Percentiles rank a stretch among this genome's conserved stretches.
phyloP scores from a whole-genome alignment of 2,329 filamentous ascomycete species.

The Metarhizium sp. region DNA sequence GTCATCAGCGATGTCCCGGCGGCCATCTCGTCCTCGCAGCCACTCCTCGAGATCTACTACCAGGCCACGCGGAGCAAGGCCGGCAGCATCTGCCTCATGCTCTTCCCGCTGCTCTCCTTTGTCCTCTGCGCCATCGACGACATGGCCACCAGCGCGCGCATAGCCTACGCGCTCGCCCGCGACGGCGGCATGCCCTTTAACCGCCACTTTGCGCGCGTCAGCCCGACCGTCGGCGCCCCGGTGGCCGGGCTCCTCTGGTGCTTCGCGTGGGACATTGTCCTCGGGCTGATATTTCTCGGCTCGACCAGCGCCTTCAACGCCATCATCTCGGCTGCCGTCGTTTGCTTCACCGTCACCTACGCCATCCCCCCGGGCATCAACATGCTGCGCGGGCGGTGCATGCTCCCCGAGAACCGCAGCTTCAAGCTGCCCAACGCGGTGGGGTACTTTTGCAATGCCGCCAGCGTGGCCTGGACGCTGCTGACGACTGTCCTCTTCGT shows the following conservation, averaged over 20 bases:
- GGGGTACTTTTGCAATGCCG: conserved; percentile 24
- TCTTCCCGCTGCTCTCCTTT: conserved; percentile 57
- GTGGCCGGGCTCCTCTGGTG: conserved; percentile 57
- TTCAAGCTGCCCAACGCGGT: conserved; percentile 25
- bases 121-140: conserved; percentile 54
- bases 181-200: conserved; percentile 59
- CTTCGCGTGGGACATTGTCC: conserved; percentile 51
- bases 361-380: conserved; percentile 66
- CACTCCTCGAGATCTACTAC: conserved; percentile 53
- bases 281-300: conserved; percentile 63
- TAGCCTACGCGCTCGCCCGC: conserved; percentile 54
- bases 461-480: conserved; percentile 38
- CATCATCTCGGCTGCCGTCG: conserved; percentile 61
- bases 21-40: conserved; percentile 45
- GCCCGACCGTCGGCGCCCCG: conserved; percentile 52
- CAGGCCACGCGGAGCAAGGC: conserved; percentile 52
- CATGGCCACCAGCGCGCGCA: conserved; percentile 56
- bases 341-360: conserved; percentile 63
- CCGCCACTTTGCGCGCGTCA: conserved; percentile 48
- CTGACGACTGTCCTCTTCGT: conserved; percentile 68
- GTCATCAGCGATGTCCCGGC: conserved; percentile 47
- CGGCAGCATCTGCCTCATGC: conserved; percentile 54
- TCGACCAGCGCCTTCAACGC: conserved; percentile 61
- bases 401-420: conserved; percentile 42
- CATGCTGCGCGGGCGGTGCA: conserved; percentile 52